Percentiles rank a stretch among this genome's conserved stretches.
These are phyloP conservation scores for Geotrichum australiense DNA, from an alignment of 1,139 yeast genomes.

Conservation along the genomic window DNA sequence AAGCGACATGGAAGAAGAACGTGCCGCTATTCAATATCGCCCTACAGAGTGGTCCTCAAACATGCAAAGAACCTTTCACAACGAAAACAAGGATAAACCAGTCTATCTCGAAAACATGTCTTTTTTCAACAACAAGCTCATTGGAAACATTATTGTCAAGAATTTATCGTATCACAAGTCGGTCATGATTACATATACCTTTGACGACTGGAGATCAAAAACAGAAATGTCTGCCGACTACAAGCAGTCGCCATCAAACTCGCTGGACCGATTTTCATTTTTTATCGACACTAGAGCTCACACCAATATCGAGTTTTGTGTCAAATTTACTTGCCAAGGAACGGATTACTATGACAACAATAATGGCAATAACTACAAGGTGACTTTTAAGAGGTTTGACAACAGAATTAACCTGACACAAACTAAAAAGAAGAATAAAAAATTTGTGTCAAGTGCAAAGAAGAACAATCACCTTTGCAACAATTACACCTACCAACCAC, in stretches of 20 bases:
- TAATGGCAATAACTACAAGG: slow-evolving; percentile 47
- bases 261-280: slow-evolving; percentile 34
- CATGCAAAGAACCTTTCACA: slow-evolving; percentile 38
- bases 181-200: slow-evolving; percentile 57
- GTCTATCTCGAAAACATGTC: slow-evolving; percentile 66
- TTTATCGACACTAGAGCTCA: slow-evolving; percentile 32
- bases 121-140: slow-evolving; percentile 46
- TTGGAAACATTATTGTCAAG: slow-evolving; percentile 68
- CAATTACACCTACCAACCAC: slow-evolving; percentile 7
- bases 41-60: slow-evolving; percentile 46
- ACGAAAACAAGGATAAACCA: slow-evolving; percentile 26
- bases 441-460: neutral
- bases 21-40: slow-evolving; percentile 23
- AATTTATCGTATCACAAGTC: slow-evolving; percentile 60
- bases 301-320: slow-evolving; percentile 45
- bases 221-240: slow-evolving; percentile 62
- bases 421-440: slow-evolving; percentile 2
- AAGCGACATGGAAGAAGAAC: no score
- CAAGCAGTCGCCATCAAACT: slow-evolving; percentile 34
- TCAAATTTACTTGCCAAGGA: slow-evolving; percentile 46
- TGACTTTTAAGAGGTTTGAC: slow-evolving; percentile 39
- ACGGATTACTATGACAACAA: slow-evolving; percentile 78
- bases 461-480: neutral
- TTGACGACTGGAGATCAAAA: slow-evolving; percentile 67
- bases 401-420: slow-evolving; percentile 9